Evolutionary conservation across 164 flowering plant species (phyloP).

Genomic region (Magnolia kwangsiensis): DNA sequence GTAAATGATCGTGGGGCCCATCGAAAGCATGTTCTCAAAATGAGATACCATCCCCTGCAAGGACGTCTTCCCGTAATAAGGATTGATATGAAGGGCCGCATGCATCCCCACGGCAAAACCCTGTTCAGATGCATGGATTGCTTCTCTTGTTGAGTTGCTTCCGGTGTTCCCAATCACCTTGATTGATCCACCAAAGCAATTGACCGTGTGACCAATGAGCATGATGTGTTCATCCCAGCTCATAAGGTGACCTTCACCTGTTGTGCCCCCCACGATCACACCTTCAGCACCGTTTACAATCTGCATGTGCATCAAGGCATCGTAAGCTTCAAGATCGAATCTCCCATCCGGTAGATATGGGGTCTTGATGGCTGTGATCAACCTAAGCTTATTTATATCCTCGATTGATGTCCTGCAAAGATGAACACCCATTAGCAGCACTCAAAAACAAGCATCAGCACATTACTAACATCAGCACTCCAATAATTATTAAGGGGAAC

Average conservation of each 20-base stretch:
- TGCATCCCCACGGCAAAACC: slow-evolving; percentile 98
- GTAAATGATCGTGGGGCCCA: slow-evolving; percentile 87
- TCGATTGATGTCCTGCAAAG: slow-evolving; percentile 67
- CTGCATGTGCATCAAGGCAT: slow-evolving; percentile 69
- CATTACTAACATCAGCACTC: too few relatives aligned
- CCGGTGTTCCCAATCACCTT: slow-evolving; percentile 95
- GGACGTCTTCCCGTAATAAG: slow-evolving; percentile 92
- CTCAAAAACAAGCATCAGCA: too few relatives aligned
- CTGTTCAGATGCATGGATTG: slow-evolving; percentile 87
- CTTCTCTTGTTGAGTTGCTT: slow-evolving; percentile 92
- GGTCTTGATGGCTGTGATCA: slow-evolving; percentile 88
- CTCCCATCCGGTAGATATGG: slow-evolving; percentile 92
- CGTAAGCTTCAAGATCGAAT: slow-evolving; percentile 74
- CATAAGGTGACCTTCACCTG: slow-evolving; percentile 96
- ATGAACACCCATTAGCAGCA: not conserved
- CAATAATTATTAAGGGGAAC: too few relatives aligned
- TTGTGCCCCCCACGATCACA: slow-evolving; percentile 86
- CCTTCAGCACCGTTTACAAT: slow-evolving; percentile 68
- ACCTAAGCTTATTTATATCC: slow-evolving; percentile 60
- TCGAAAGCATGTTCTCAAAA: slow-evolving; percentile 60
- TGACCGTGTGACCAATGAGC: slow-evolving; percentile 92
- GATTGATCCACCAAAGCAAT: slow-evolving; percentile 75
- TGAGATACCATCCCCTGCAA: slow-evolving; percentile 68
- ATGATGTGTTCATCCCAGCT: slow-evolving; percentile 96
- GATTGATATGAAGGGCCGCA: slow-evolving; percentile 91